These are phyloP conservation scores for Solanum microdontum DNA, from an alignment of 257 asterid genomes.

Conservation along the genomic window DNA sequence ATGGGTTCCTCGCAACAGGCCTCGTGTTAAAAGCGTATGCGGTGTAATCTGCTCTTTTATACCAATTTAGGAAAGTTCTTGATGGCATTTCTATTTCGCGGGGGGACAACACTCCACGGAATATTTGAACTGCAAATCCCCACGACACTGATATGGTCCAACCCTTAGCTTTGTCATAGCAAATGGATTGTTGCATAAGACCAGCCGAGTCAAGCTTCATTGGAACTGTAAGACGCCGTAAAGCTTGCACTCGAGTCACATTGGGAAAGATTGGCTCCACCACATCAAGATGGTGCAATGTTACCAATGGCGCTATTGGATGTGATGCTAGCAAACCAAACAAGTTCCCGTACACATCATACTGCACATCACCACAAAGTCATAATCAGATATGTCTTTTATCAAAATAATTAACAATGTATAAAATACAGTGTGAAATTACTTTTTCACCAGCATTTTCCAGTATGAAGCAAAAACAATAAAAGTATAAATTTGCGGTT, in stretches of 20 bases:
- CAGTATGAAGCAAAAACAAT: background rate
- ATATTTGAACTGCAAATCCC: constrained; percentile 77
- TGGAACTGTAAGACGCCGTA: constrained; percentile 41
- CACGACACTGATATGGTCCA: constrained; percentile 81
- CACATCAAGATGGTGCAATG: constrained; percentile 79
- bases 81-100: constrained; percentile 85
- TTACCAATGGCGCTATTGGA: constrained; percentile 64
- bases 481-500: background rate
- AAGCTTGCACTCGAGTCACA: constrained; percentile 46
- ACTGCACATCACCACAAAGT: constrained; percentile 26
- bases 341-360: constrained; percentile 62
- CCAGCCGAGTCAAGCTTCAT: constrained; percentile 68
- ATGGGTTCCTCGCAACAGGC: constrained; percentile 69
- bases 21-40: constrained; percentile 81
- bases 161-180: constrained; percentile 42
- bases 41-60: constrained; percentile 65
- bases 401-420: background rate
- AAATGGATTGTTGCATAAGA: constrained; percentile 78
- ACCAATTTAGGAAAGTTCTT: constrained; percentile 86
- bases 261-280: constrained; percentile 83
- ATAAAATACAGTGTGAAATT: background rate
- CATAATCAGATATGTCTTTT: constrained; percentile 2
- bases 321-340: constrained; percentile 73
- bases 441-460: background rate
- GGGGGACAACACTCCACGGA: constrained; percentile 67